Evolutionary conservation across 352 stramenopile species (phyloP), one percentile per base, ranked within the genome.

Genomic region (Thraustotheca clavata): DNA sequence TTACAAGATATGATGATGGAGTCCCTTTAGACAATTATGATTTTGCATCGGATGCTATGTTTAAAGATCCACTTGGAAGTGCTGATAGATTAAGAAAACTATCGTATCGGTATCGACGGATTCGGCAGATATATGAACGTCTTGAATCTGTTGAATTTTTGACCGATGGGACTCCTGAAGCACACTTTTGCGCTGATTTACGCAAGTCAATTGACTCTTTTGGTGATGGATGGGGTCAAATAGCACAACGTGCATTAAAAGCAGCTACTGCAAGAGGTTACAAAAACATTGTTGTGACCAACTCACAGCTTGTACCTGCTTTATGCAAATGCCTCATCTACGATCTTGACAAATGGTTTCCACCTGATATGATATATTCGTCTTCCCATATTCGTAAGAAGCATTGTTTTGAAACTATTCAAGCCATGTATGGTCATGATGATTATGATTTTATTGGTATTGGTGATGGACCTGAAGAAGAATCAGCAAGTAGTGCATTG

Each of bases 261-360:
- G 75, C 88, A 22, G 80, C 84, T 48, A 36, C 71, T 22, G 41
- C 47, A n/a, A 16, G 41, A 4, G 39, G 41, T 43, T 36, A 59
- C 43, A 60, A 29, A 7, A 92, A 92, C 49, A 71, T 92, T 18
- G 69, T 92, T 54, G 83, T 92, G 26, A 92, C 83, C 55, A 92
- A 92, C 69, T 87, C 83, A 27, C 83, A 90, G 57, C 69, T 92
- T 14, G 79, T 85, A 34, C 83, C 83, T 22, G 83, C 81, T 43
- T 69, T 92, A 33, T 92, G 83, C 72, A 92, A 92, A 69, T 89
- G 79, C 54, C 71, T 92, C 27, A 87, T 92, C 67, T 92, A 92
- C 69, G 70, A 84, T 43, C 71, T 92, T 36, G 78, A 92, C 57
- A 31, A 70, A 24, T 89, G 79, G 49, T 92, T 92, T 57, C 77